A percentile compares a stretch with the other conserved stretches of the same genome.
Evolutionary conservation across 1,284 basidiomycete genomes (phyloP).

Genomic region (Leccinum pachyderme): DNA sequence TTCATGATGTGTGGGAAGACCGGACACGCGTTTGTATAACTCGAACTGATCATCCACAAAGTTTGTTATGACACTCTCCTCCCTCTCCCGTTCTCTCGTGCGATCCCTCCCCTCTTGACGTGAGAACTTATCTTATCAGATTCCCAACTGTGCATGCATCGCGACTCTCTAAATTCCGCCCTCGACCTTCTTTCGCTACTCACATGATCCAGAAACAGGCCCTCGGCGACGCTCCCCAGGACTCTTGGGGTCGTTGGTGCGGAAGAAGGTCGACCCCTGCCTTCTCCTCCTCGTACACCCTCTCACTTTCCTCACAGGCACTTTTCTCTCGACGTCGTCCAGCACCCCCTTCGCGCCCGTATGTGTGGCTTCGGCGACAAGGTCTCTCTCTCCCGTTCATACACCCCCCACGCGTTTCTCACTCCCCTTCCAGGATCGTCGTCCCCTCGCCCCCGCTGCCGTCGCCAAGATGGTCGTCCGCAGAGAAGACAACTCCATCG

Average conservation of each 20-base stretch:
- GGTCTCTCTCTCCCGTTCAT: slow-evolving; percentile 42
- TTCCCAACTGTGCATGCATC: slow-evolving; percentile 14
- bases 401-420: slow-evolving; percentile 9
- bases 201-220: slow-evolving; percentile 60
- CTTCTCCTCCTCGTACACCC: background rate
- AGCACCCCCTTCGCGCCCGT: slow-evolving; percentile 83
- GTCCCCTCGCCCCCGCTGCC: slow-evolving; percentile 86
- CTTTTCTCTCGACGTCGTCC: slow-evolving; percentile 80
- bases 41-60: background rate
- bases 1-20: slow-evolving; percentile 38
- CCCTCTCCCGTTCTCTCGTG: background rate
- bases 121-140: slow-evolving; percentile 37
- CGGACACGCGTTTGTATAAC: too few relatives aligned
- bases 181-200: slow-evolving; percentile 4
- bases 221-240: slow-evolving; percentile 38
- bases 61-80: too few relatives aligned
- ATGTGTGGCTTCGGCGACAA: slow-evolving; percentile 97
- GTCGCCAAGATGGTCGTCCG: slow-evolving; percentile 78
- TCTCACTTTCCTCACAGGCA: slow-evolving; percentile 44
- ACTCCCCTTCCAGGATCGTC: slow-evolving; percentile 64
- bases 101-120: slow-evolving; percentile 11
- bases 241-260: slow-evolving; percentile 59
- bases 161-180: slow-evolving; percentile 16
- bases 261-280: slow-evolving; percentile 50
- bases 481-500: slow-evolving; percentile 62